These are phyloP conservation scores for Phytophthora pinifolia DNA, from an alignment of 352 stramenopile species.

Conservation along the genomic window DNA sequence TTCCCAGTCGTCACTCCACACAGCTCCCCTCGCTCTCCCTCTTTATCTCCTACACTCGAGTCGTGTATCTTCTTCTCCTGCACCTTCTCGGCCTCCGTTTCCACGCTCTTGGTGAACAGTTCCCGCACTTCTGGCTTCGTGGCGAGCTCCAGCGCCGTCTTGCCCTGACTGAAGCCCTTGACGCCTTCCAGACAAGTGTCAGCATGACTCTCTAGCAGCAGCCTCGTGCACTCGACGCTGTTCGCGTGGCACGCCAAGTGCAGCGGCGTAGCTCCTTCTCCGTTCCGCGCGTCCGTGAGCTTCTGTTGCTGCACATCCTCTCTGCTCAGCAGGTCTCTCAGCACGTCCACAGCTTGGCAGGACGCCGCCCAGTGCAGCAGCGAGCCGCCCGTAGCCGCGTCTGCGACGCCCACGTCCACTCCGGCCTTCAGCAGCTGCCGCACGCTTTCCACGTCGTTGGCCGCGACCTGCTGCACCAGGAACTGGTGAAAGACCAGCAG, in stretches of 20 bases:
- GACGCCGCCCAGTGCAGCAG: constrained; percentile 81
- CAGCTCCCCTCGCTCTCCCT: neutral
- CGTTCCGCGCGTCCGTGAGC: constrained; percentile 58
- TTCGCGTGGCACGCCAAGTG: constrained; percentile 68
- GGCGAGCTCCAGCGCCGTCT: constrained; percentile 57
- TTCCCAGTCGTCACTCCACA: constrained; percentile 4
- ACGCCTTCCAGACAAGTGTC: constrained; percentile 46
- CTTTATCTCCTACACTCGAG: constrained; percentile 1
- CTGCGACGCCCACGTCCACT: constrained; percentile 51
- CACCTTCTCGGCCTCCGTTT: neutral
- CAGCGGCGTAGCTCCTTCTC: constrained; percentile 74
- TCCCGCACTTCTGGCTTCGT: constrained; percentile 46
- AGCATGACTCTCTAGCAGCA: constrained; percentile 52
- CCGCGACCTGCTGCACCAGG: constrained; percentile 80
- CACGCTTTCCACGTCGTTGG: constrained; percentile 58
- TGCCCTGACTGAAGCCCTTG: constrained; percentile 52
- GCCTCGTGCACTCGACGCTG: constrained; percentile 48
- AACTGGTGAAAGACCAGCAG: constrained; percentile 88
- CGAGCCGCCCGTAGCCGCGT: constrained; percentile 57
- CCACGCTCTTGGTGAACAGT: constrained; percentile 28
- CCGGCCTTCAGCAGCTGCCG: constrained; percentile 61
- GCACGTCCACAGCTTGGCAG: constrained; percentile 62
- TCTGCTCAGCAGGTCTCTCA: constrained; percentile 45
- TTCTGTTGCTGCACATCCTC: constrained; percentile 35
- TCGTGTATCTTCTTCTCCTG: neutral